Evolutionary conservation across 331 rosid species (phyloP).

Genomic region (Erythrophleum ivorense): DNA sequence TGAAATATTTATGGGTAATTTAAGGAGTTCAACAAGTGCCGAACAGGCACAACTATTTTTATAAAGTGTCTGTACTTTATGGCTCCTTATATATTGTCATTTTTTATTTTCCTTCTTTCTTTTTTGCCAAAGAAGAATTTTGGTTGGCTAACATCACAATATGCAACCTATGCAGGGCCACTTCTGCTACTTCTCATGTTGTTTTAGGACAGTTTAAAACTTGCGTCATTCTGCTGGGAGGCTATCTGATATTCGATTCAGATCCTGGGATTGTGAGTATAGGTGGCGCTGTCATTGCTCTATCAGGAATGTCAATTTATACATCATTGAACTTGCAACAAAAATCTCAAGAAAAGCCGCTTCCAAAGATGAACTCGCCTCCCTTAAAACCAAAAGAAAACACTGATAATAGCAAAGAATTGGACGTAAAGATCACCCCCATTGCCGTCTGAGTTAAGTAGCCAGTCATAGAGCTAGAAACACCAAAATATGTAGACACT

Average conservation of each 20-base stretch:
- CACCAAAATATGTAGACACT: neutral
- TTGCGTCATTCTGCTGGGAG: constrained; percentile 53
- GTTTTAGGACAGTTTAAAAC: constrained; percentile 96
- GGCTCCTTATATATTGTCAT: neutral
- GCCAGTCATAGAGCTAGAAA: neutral
- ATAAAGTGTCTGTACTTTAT: neutral
- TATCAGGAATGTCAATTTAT: constrained; percentile 85
- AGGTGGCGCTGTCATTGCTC: constrained; percentile 80
- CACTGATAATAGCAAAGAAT: neutral
- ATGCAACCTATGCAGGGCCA: constrained; percentile 69
- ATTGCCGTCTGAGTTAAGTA: neutral
- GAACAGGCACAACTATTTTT: no score
- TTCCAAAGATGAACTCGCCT: neutral
- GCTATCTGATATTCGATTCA: constrained; percentile 29
- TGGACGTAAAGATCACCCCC: constrained; percentile 13
- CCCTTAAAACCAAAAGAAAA: constrained; percentile 4
- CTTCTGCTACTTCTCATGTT: constrained; percentile 97
- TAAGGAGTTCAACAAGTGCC: no score
- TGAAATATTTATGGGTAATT: neutral
- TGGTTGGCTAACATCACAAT: constrained; percentile 24
- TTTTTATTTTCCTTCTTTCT: neutral
- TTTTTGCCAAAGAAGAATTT: neutral
- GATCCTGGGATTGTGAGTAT: constrained; percentile 43
- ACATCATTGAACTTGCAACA: constrained; percentile 57
- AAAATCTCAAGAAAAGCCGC: constrained; percentile 19